phyloP scores from a whole-genome alignment of 768 basidiomycete genomes.

The Clitopilus hobsonii region DNA sequence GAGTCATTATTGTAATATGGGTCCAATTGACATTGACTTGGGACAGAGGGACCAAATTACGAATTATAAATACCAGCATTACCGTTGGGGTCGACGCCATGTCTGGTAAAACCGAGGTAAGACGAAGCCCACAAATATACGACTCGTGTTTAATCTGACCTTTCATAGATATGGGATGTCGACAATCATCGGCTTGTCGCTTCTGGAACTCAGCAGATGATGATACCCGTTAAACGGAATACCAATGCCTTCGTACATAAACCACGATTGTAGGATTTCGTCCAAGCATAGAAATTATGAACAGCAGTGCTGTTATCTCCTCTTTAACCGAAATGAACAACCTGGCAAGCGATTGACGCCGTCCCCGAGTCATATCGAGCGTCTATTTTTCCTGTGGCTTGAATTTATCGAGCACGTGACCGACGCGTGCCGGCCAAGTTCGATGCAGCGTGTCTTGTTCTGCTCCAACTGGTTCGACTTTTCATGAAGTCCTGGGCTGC shows the following conservation, averaged over 20 bases:
- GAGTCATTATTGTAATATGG: background rate
- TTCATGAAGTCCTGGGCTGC: background rate
- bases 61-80: constrained; percentile 34
- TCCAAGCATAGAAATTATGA: too few species aligned
- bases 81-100: constrained; percentile 21
- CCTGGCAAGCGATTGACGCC: too few species aligned
- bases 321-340: too few species aligned
- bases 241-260: too few species aligned
- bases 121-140: constrained; percentile 1
- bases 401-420: too few species aligned
- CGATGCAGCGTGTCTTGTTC: background rate
- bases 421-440: background rate
- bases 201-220: constrained; percentile 36
- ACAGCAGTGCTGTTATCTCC: too few species aligned
- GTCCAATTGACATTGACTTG: background rate
- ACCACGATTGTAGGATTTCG: too few species aligned
- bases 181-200: constrained; percentile 34
- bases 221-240: constrained; percentile 22
- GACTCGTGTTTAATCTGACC: background rate
- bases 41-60: constrained; percentile 37
- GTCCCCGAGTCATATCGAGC: too few species aligned
- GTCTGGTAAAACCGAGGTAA: constrained; percentile 37
- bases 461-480: background rate
- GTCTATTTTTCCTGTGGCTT: too few species aligned
- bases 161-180: constrained; percentile 35